phyloP scores from a whole-genome alignment of 192 early-diverging fungal species.

The Spinellus fusiger region DNA sequence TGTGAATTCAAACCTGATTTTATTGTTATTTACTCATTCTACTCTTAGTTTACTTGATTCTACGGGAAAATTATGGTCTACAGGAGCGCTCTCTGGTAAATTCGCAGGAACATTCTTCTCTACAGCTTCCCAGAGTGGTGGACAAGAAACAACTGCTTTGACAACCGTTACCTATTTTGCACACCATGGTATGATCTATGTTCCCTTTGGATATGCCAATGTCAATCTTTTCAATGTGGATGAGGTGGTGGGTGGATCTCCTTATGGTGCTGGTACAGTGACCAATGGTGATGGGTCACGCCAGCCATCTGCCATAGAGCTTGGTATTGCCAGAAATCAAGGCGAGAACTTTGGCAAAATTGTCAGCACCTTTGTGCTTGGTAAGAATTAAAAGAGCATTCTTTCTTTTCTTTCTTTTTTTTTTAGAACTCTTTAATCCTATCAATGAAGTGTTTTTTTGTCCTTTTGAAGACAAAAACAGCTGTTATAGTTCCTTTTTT shows the following conservation, averaged over 20 bases:
- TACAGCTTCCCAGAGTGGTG: conserved; percentile 69
- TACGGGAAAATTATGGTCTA: conserved; percentile 34
- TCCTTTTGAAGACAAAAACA: too few relatives aligned
- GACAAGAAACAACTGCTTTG: conserved; percentile 70
- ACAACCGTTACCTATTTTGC: conserved; percentile 59
- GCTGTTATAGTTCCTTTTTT: too few relatives aligned
- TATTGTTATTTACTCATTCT: neutral
- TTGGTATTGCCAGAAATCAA: conserved; percentile 53
- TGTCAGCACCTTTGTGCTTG: conserved; percentile 25
- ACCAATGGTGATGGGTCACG: conserved; percentile 62
- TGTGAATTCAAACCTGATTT: neutral
- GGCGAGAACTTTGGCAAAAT: conserved; percentile 55
- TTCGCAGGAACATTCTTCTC: conserved; percentile 69
- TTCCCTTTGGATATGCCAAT: conserved; percentile 56
- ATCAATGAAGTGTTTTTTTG: too few relatives aligned
- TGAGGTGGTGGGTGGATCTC: conserved; percentile 21
- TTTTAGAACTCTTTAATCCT: too few relatives aligned
- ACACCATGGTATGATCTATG: conserved; percentile 76
- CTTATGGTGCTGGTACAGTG: conserved; percentile 34
- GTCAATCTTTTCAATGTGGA: conserved; percentile 12
- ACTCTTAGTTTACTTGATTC: conserved; percentile 22
- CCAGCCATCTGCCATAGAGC: conserved; percentile 52
- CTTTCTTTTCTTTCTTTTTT: too few relatives aligned
- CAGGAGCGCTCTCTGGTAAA: conserved; percentile 60
- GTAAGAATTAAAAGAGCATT: too few relatives aligned